Base-by-base conservation (phyloP, 192 early-diverging fungal genomes). In the Diversispora eburnea region DNA sequence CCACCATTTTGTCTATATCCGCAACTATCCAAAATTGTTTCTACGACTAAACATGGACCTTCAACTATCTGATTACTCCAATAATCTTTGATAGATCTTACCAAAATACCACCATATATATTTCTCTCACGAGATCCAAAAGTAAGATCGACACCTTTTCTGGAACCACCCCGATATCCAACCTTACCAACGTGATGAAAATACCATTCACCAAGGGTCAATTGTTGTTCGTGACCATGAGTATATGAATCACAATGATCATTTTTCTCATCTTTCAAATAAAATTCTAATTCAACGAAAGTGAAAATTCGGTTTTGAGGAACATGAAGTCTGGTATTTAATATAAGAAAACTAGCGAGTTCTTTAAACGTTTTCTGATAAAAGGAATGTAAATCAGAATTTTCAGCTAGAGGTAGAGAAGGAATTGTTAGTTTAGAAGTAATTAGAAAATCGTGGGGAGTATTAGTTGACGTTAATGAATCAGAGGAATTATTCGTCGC, bases 41-140 rank as follows among this genome's bases (percentile, higher is more conserved):
- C 77, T 55, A 78, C 77, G 56, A 78, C 49, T 64, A 78, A 59
- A 58, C 77, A 72, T 60, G 77, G 77, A 48, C 77, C 77, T 72
- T 78, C 77, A 39, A 78, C 75, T 17, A 78, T 57, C 65, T 39
- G 63, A 33, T 64, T 65, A 42, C 52, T 75, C n/a, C 56, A n/a
- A 45, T 75, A 60, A 65, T 78, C 67, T 64, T 75, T 57, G 66
- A 78, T 78, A 39, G 70, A 45, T 48, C 77, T 65, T 48, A 78
- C 66, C 47, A 78, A 71, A 63, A 78, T 78, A 51, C 77, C 77
- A 20, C 77, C 77, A 48, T 75, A 78, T 69, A 70, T 72, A 47
- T 74, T 71, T 55, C 17, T 42, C 4, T 63, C 49, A 43, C 33
- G 15, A 20, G 51, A 69, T 12, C 77, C 77, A 72, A 78, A 78